These are phyloP conservation scores for Firmiana major DNA, from an alignment of 345 rosid species.

Conservation along the genomic window DNA sequence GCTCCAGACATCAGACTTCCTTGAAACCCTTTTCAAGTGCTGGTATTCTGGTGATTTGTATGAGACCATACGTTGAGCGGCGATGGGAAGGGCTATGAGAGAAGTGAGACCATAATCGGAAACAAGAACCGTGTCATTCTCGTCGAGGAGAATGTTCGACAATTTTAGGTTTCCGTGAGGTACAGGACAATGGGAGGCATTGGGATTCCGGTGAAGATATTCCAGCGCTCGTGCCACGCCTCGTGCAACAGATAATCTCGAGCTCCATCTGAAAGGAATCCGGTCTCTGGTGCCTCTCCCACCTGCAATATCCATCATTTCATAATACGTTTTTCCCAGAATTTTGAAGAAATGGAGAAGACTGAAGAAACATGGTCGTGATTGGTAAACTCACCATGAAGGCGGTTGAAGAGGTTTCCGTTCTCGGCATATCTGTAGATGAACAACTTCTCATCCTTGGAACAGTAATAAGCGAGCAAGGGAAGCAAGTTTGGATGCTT, in stretches of 20 bases:
- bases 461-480: slow-evolving; percentile 62
- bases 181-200: slow-evolving; percentile 8
- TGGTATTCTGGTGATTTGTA: slow-evolving; percentile 51
- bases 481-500: slow-evolving; percentile 57
- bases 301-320: slow-evolving; percentile 23
- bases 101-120: slow-evolving; percentile 46
- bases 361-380: background rate
- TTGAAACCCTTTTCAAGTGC: slow-evolving; percentile 25
- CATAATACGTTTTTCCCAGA: background rate
- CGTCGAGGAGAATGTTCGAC: slow-evolving; percentile 48
- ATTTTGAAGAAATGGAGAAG: background rate
- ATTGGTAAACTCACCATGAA: slow-evolving; percentile 41
- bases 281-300: slow-evolving; percentile 31
- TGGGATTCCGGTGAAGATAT: slow-evolving; percentile 39
- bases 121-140: slow-evolving; percentile 36
- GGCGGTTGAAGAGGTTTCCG: slow-evolving; percentile 47
- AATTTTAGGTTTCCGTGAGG: slow-evolving; percentile 64
- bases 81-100: slow-evolving; percentile 40
- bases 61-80: slow-evolving; percentile 34
- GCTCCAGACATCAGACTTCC: slow-evolving; percentile 54
- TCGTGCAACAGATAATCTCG: slow-evolving; percentile 43
- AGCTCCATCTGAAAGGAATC: slow-evolving; percentile 42
- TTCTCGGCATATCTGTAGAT: slow-evolving; percentile 36
- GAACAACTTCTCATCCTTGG: slow-evolving; percentile 61
- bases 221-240: slow-evolving; percentile 49